These are phyloP conservation scores for Russula earlei DNA, from an alignment of 768 basidiomycete genomes.

Conservation along the genomic window DNA sequence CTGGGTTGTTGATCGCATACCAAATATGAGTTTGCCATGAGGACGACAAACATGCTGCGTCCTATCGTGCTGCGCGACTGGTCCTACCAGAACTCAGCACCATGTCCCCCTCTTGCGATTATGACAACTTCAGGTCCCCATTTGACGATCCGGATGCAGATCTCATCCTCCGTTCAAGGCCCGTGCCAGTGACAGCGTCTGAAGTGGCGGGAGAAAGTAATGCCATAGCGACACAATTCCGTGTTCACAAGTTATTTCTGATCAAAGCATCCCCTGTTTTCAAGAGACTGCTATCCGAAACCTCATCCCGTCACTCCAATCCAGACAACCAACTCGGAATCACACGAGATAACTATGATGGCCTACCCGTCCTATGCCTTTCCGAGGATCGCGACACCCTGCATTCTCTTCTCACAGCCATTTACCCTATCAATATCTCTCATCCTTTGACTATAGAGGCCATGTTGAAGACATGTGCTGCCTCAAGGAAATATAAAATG, in stretches of 20 bases:
- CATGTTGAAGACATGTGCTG: constrained; percentile 3
- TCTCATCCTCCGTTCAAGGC: constrained; percentile 1
- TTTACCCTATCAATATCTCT: constrained; percentile 5
- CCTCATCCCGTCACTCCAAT: no score
- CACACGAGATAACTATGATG: not conserved
- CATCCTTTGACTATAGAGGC: constrained; percentile 3
- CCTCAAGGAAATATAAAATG: not conserved
- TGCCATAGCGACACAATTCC: not conserved
- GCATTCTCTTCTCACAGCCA: constrained; percentile 9
- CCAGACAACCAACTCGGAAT: not conserved
- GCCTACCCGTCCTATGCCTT: constrained; percentile 1
- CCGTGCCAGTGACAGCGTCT: no score
- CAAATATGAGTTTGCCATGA: no score
- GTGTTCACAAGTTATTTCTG: constrained; percentile 1
- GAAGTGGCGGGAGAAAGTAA: no score
- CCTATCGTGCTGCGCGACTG: no score
- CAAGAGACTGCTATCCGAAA: not conserved
- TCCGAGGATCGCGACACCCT: constrained; percentile 5
- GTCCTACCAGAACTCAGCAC: no score
- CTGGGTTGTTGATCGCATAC: no score
- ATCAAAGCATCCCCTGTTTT: constrained; percentile 6
- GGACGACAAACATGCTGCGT: no score
- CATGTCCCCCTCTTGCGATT: not conserved
- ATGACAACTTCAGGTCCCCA: constrained; percentile 29
- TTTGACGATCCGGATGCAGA: constrained; percentile 40